phyloP scores from a whole-genome alignment of 176 grass and related monocot species.

The Cocos nucifera region DNA sequence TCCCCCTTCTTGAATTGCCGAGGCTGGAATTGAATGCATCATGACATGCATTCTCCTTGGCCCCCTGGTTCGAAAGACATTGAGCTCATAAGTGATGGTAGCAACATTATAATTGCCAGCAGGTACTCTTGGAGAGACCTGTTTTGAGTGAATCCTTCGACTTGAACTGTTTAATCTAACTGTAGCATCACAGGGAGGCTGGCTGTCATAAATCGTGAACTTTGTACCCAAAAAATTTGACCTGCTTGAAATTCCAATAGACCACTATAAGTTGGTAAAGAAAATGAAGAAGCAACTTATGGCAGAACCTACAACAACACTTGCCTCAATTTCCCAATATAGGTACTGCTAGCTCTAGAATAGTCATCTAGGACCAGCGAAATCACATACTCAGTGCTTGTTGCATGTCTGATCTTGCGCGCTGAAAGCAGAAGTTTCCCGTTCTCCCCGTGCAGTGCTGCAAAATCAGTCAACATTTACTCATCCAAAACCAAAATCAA shows the following conservation, averaged over 20 bases:
- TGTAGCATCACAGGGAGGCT: constrained; percentile 51
- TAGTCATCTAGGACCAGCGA: constrained; percentile 71
- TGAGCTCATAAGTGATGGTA: constrained; percentile 80
- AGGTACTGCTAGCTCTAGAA: constrained; percentile 82
- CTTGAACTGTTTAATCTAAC: constrained; percentile 47
- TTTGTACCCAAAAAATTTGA: constrained; percentile 97
- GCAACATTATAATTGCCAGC: constrained; percentile 79
- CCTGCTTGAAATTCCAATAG: constrained; percentile 37
- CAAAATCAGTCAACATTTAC: constrained; percentile 4
- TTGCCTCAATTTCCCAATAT: constrained; percentile 94
- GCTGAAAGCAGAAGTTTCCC: constrained; percentile 93
- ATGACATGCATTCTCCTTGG: constrained; percentile 94
- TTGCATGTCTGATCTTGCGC: constrained; percentile 67
- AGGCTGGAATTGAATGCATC: constrained; percentile 67
- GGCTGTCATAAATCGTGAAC: constrained; percentile 87
- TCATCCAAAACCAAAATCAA: no score
- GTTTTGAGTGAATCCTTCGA: constrained; percentile 71
- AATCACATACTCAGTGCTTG: constrained; percentile 76
- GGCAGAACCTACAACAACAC: neutral
- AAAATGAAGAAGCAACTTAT: neutral
- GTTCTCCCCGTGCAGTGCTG: constrained; percentile 79
- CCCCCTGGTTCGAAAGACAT: constrained; percentile 83
- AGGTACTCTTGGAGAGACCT: constrained; percentile 84
- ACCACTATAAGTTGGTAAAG: neutral
- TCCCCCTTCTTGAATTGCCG: constrained; percentile 58